These are phyloP conservation scores for Phytophthora hybrid DNA, from an alignment of 352 stramenopile genomes.

Conservation along the genomic window DNA sequence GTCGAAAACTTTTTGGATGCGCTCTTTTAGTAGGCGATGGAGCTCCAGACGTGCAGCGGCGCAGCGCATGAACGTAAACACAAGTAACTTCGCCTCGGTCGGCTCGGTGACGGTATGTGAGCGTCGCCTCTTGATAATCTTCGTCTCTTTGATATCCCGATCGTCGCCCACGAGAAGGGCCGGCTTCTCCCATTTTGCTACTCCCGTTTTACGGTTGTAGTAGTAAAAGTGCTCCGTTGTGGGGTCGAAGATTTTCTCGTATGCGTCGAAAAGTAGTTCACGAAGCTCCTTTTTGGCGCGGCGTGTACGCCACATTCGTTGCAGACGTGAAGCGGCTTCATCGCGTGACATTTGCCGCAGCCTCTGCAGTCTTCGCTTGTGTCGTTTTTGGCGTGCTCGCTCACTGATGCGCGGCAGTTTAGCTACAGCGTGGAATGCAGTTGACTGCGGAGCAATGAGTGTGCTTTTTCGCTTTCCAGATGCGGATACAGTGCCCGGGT, in stretches of 20 bases:
- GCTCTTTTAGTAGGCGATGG: constrained; percentile 46
- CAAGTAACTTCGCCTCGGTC: constrained; percentile 48
- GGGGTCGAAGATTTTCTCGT: constrained; percentile 82
- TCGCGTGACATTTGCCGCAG: constrained; percentile 63
- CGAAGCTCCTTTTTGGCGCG: constrained; percentile 52
- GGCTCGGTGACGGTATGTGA: constrained; percentile 55
- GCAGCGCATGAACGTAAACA: constrained; percentile 58
- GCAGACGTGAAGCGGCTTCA: constrained; percentile 62
- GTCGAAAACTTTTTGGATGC: constrained; percentile 81
- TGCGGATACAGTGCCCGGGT: constrained; percentile 8
- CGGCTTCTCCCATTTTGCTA: constrained; percentile 74
- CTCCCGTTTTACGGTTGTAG: constrained; percentile 77
- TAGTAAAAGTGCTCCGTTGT: constrained; percentile 75
- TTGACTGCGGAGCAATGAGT: constrained; percentile 16
- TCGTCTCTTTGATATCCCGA: constrained; percentile 52
- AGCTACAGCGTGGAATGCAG: constrained; percentile 1
- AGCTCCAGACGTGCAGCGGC: constrained; percentile 59
- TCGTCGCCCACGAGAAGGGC: constrained; percentile 45
- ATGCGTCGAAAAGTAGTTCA: constrained; percentile 54
- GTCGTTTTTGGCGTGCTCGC: constrained; percentile 63
- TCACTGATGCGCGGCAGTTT: constrained; percentile 54
- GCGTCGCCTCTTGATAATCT: constrained; percentile 51
- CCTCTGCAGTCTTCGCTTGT: constrained; percentile 69
- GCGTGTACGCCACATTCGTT: constrained; percentile 56
- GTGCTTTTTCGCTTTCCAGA: constrained; percentile 32